Percentiles rank a stretch among this genome's conserved stretches.
Evolutionary conservation across 1,284 basidiomycete species (phyloP).

Genomic region (Peniophora sp.): DNA sequence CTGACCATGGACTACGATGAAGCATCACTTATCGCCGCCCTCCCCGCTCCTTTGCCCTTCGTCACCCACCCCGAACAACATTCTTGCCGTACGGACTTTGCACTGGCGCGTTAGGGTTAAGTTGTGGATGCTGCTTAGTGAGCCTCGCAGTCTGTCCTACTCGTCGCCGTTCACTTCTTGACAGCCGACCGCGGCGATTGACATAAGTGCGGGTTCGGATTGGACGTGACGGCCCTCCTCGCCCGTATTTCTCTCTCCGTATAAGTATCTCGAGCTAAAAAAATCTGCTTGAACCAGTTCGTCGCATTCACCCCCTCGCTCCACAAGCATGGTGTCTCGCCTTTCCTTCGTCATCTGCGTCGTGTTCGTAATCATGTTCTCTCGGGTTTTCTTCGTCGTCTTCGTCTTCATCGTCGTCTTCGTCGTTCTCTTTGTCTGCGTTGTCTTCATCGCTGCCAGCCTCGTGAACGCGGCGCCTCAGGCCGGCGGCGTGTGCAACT

Average conservation of each 20-base stretch:
- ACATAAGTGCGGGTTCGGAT: neutral
- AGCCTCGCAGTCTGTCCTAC: no score
- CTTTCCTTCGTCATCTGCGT: neutral
- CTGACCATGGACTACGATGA: no score
- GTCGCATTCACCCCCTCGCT: neutral
- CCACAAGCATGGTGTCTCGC: neutral
- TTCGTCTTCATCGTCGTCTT: neutral
- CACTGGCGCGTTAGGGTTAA: no score
- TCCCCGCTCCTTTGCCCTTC: no score
- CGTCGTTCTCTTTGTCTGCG: neutral
- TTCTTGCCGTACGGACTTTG: no score
- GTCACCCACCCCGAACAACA: no score
- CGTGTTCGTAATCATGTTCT: neutral
- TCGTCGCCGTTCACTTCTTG: neutral
- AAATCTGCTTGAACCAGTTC: neutral
- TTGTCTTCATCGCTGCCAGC: no score
- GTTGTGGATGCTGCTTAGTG: no score
- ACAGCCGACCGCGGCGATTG: neutral
- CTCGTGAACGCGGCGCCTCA: no score
- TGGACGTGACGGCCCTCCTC: neutral
- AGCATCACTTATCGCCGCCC: no score
- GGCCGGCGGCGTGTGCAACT: no score
- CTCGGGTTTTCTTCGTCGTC: neutral
- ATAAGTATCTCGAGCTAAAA: neutral
- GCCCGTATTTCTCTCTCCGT: neutral